Percentiles rank a stretch among this genome's conserved stretches.
Conservation (phyloP, 768 basidiomycete species). For the Rickenella mellea region DNA sequence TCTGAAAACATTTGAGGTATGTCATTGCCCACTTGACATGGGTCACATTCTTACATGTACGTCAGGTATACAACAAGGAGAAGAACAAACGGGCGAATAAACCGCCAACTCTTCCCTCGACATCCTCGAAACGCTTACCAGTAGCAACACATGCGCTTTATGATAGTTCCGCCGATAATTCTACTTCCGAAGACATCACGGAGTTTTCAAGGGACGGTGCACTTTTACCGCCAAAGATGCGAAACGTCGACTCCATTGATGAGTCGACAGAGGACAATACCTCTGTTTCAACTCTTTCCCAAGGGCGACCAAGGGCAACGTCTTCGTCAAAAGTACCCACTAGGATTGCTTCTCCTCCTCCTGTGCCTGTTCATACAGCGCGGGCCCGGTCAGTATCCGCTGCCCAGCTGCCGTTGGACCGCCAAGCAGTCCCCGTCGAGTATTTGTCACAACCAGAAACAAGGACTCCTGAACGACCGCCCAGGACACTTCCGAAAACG, state of each 20-base stretch:
- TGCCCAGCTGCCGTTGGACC: no score
- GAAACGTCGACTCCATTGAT: slow-evolving; percentile 2
- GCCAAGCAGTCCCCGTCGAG: no score
- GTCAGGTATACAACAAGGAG: slow-evolving; percentile 67
- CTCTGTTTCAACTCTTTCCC: slow-evolving; percentile 9
- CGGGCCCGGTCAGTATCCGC: no score
- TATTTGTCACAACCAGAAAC: no score
- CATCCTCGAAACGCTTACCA: slow-evolving; percentile 4
- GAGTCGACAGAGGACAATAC: slow-evolving; percentile 4
- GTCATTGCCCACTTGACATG: slow-evolving; percentile 16
- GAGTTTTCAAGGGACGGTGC: no score
- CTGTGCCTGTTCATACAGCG: no score
- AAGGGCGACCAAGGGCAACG: slow-evolving; percentile 16
- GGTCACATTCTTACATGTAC: slow-evolving; percentile 5
- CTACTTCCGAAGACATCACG: no score
- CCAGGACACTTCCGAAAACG: no score
- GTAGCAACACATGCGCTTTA: slow-evolving; percentile 3
- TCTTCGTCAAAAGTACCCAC: no score
- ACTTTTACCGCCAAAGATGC: not conserved
- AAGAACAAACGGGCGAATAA: slow-evolving; percentile 29
- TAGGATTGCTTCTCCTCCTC: no score
- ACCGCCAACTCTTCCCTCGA: slow-evolving; percentile 7
- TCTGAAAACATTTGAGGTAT: slow-evolving; percentile 86
- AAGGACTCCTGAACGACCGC: no score
- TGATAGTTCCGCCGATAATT: slow-evolving; percentile 6